Evolutionary conservation across 2,329 filamentous ascomycete genomes (phyloP).

Genomic region (Cercospora zeina): DNA sequence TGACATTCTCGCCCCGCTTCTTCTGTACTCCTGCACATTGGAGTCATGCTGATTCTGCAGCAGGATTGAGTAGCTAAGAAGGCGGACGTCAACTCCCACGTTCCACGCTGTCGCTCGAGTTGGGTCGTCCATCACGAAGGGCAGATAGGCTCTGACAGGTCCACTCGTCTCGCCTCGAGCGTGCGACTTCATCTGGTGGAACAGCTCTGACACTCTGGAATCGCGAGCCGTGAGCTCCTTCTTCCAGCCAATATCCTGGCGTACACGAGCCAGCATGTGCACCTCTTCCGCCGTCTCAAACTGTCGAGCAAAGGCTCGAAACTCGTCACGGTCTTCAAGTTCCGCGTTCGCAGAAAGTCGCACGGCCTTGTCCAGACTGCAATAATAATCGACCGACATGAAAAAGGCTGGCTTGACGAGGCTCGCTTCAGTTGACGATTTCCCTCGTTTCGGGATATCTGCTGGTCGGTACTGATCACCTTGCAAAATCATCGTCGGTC

Average conservation of each 20-base stretch:
- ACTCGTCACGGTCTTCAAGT: constrained; percentile 16
- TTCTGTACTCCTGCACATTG: constrained; percentile 43
- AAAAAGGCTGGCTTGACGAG: constrained; percentile 46
- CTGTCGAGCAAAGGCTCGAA: constrained; percentile 16
- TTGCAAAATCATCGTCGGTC: constrained; percentile 34
- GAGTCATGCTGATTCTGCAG: constrained; percentile 22
- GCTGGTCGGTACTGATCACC: constrained; percentile 46
- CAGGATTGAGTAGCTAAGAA: constrained; percentile 45
- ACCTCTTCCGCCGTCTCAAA: constrained; percentile 22
- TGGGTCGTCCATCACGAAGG: constrained; percentile 58
- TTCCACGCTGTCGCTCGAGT: constrained; percentile 48
- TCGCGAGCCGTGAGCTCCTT: constrained; percentile 17
- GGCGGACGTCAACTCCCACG: constrained; percentile 42
- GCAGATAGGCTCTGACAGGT: constrained; percentile 60
- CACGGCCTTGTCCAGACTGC: constrained; percentile 33
- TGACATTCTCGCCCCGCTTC: constrained; percentile 39
- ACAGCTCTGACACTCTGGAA: constrained; percentile 44
- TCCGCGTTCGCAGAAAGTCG: constrained; percentile 12
- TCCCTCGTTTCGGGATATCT: constrained; percentile 48
- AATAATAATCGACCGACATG: constrained; percentile 40
- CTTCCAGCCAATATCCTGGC: constrained; percentile 8
- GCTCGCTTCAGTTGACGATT: constrained; percentile 22
- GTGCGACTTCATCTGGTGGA: constrained; percentile 46
- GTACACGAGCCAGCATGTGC: constrained; percentile 10
- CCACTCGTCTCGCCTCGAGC: constrained; percentile 26